phyloP scores from a whole-genome alignment of 768 basidiomycete species.

The Hericium coralloides region DNA sequence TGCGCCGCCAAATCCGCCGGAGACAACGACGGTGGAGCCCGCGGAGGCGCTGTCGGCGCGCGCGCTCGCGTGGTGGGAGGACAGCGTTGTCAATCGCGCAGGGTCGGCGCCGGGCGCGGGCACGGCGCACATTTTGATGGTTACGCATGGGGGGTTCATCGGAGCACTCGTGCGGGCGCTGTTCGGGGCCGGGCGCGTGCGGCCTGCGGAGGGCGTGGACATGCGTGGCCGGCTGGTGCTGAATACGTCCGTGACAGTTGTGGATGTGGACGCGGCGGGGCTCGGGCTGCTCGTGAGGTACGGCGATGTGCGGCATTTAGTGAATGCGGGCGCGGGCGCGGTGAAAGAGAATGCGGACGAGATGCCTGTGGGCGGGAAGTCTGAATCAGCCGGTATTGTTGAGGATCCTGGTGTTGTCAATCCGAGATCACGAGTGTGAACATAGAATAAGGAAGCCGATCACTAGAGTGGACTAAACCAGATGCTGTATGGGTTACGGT shows the following conservation, averaged over 20 bases:
- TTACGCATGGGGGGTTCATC: slow-evolving; percentile 63
- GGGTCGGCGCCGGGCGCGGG: slow-evolving; percentile 14
- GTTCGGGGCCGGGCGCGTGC: slow-evolving; percentile 30
- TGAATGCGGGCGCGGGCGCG: slow-evolving; percentile 17
- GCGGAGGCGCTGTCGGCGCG: slow-evolving; percentile 24
- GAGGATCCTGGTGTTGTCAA: background rate
- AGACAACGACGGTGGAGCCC: slow-evolving; percentile 23
- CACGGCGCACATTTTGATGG: slow-evolving; percentile 35
- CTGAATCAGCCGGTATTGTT: background rate
- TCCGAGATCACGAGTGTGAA: no score
- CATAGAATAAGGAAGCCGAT: no score
- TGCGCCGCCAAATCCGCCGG: slow-evolving; percentile 19
- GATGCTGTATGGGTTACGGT: no score
- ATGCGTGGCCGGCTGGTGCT: slow-evolving; percentile 23
- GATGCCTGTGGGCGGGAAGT: background rate
- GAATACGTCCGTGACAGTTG: slow-evolving; percentile 50
- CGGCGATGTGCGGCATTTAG: slow-evolving; percentile 48
- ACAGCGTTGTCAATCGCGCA: slow-evolving; percentile 24
- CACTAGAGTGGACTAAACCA: no score
- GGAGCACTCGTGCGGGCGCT: slow-evolving; percentile 40
- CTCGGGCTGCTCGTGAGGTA: slow-evolving; percentile 39
- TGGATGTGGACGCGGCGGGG: slow-evolving; percentile 39
- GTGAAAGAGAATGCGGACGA: slow-evolving; percentile 45
- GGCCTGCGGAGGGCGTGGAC: slow-evolving; percentile 23
- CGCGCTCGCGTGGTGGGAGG: slow-evolving; percentile 55